phyloP scores from a whole-genome alignment of 1,284 basidiomycete species.

The Malassezia restricta region DNA sequence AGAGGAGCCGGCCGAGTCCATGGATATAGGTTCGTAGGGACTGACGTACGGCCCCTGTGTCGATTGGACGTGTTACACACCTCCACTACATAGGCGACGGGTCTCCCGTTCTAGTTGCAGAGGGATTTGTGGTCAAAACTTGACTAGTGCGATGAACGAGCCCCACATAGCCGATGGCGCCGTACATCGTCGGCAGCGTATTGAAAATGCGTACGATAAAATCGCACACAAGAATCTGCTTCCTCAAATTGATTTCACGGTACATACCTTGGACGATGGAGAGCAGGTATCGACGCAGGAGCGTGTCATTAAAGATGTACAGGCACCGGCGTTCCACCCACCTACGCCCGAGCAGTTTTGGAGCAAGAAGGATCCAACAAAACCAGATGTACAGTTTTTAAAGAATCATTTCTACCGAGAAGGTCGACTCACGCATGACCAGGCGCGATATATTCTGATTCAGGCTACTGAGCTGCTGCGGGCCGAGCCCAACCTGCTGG shows the following conservation, averaged over 20 bases:
- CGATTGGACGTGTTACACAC: not conserved
- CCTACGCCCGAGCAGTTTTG: conserved; percentile 84
- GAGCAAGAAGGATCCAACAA: conserved; percentile 37
- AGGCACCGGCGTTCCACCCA: conserved; percentile 63
- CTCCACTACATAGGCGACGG: not conserved
- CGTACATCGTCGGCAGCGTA: conserved; percentile 22
- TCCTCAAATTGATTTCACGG: conserved; percentile 47
- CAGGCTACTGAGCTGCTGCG: conserved; percentile 61
- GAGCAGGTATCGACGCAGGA: conserved; percentile 47
- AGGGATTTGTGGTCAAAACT: no score
- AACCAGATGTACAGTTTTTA: conserved; percentile 69
- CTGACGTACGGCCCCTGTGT: not conserved
- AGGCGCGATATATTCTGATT: conserved; percentile 73
- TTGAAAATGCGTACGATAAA: conserved; percentile 34
- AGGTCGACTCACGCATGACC: conserved; percentile 71
- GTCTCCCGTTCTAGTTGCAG: not conserved
- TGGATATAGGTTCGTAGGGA: not conserved
- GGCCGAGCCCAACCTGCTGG: conserved; percentile 74
- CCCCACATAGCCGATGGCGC: not conserved
- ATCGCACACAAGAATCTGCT: conserved; percentile 34
- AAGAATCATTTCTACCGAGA: conserved; percentile 99
- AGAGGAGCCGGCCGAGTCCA: not conserved
- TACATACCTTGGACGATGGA: conserved; percentile 48
- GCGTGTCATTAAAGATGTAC: conserved; percentile 48
- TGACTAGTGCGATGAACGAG: no score